Percentiles rank a stretch among this genome's conserved stretches.
phyloP scores from a whole-genome alignment of 345 rosid genomes.

The Ceriops decandra region DNA sequence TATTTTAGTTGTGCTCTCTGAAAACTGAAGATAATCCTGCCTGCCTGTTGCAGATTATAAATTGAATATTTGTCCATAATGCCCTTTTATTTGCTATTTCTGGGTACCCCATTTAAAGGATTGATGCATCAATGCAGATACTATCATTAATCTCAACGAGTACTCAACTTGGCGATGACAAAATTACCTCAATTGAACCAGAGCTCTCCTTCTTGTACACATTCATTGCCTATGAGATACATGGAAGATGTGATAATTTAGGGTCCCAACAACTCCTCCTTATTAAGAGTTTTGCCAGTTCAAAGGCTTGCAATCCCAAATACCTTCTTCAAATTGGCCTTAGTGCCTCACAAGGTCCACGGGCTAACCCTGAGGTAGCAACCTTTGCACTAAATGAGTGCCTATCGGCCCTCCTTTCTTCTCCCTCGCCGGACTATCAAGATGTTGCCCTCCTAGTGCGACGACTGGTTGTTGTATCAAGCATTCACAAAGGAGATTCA shows the following conservation, averaged over 20 bases:
- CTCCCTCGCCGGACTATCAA: slow-evolving; percentile 59
- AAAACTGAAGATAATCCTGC: neutral
- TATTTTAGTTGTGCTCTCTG: no score
- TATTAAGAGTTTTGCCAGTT: slow-evolving; percentile 63
- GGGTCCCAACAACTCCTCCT: slow-evolving; percentile 40
- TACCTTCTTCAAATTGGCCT: slow-evolving; percentile 78
- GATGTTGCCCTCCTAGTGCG: slow-evolving; percentile 63
- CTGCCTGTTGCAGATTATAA: slow-evolving; percentile 2
- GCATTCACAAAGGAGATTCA: slow-evolving; percentile 64
- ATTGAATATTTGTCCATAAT: neutral
- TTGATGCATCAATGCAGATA: slow-evolving; percentile 42
- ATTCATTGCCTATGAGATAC: slow-evolving; percentile 56
- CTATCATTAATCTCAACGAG: slow-evolving; percentile 36
- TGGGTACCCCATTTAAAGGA: neutral
- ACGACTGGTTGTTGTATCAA: slow-evolving; percentile 53
- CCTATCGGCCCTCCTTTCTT: slow-evolving; percentile 63
- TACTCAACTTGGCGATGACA: slow-evolving; percentile 23
- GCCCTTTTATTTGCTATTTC: neutral
- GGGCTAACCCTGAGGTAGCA: slow-evolving; percentile 68
- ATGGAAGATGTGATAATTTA: slow-evolving; percentile 54
- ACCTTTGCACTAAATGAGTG: slow-evolving; percentile 65
- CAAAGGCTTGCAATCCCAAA: slow-evolving; percentile 61
- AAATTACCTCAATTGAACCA: slow-evolving; percentile 39
- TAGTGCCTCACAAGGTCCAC: slow-evolving; percentile 60
- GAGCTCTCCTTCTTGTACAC: slow-evolving; percentile 69